Percentiles rank a stretch among this genome's conserved stretches.
phyloP scores from a whole-genome alignment of 1,139 yeast species.

The Blastobotrys petasosporus region DNA sequence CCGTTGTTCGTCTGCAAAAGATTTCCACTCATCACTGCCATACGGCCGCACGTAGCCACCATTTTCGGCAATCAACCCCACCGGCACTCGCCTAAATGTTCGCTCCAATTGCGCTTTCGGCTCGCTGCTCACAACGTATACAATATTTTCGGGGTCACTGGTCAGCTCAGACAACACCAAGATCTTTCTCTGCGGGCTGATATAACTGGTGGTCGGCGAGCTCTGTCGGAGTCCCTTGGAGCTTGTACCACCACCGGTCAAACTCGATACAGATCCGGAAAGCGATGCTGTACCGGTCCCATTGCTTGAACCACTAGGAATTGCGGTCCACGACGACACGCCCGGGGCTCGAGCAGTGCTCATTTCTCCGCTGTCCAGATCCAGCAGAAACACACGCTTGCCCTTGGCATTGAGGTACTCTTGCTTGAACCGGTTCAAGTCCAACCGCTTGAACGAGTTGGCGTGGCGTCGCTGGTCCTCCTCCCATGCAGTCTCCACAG shows the following conservation, averaged over 20 bases:
- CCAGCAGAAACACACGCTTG: conserved; percentile 32
- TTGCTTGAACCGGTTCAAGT: conserved; percentile 20
- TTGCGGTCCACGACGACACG: background rate
- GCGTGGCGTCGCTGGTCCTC: conserved; percentile 43
- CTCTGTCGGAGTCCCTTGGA: conserved; percentile 15
- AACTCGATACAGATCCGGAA: no score
- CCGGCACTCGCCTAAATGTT: conserved; percentile 55
- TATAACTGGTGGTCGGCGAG: conserved; percentile 18
- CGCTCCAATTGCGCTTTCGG: conserved; percentile 60
- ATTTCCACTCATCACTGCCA: conserved; percentile 49
- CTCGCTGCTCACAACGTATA: conserved; percentile 65
- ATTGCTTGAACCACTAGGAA: no score
- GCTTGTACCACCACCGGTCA: no score
- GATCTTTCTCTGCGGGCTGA: conserved; percentile 32
- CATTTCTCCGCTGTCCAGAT: conserved; percentile 22
- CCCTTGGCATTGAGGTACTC: conserved; percentile 19
- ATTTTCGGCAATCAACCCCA: conserved; percentile 85
- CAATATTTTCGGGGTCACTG: conserved; percentile 51
- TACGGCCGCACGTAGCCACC: conserved; percentile 62
- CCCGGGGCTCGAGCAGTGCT: background rate
- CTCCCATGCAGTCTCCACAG: conserved; percentile 59
- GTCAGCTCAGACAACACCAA: conserved; percentile 42
- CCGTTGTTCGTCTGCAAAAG: conserved; percentile 47
- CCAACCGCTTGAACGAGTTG: conserved; percentile 28
- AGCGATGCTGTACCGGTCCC: no score